Base-by-base conservation (phyloP, 148 eudicot species). In the Vaccinium darrowii region DNA sequence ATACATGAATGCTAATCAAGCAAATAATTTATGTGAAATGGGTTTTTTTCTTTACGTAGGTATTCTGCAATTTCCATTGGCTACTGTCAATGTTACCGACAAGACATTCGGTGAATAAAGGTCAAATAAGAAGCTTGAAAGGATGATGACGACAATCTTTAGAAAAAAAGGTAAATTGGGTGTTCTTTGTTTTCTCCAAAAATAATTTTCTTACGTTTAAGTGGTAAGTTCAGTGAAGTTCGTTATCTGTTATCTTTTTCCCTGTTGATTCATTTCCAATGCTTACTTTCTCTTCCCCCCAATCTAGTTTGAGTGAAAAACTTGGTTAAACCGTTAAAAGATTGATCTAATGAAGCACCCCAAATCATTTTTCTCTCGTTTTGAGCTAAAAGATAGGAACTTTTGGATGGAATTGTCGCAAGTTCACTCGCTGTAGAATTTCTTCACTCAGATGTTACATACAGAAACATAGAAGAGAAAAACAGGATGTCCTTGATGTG, bases 91-190 rank as follows among this genome's bases (percentile, higher is more conserved):
- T 52, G 58, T 5, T 10, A 51, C 23, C 8, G 15, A 15, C 3
- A 50, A 23, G 14, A 71, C 49, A 47, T 81, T 16, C 25, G 15
- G 56, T n/a, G 76, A 81, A 81, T 14, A 13, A 63, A 63, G 36
- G 75, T 49, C 19, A 63, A 13, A 67, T 76, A 67, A 82, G 58
- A 25, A 82, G 79, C 84, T 53, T 62, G 4, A 49, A 52, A 83
- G 65, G 84, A 83, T 83, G 84, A 83, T 83, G 84, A 73, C 30
- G 51, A 73, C 53, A 18, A 51, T 73, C 67, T 73, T 83, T 52
- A 53, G 84, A 73, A 72, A 73, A 36, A 65, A n/a, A 83, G 84
- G 79, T 83, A 72, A 52, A 53, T 33, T 54, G 51, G 63, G 16
- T 23, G 1, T 49, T 8, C 16, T 57, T n/a, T 21, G 0, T 19